These are phyloP conservation scores for Trapa bicornis DNA, from an alignment of 345 rosid species.

Conservation along the genomic window DNA sequence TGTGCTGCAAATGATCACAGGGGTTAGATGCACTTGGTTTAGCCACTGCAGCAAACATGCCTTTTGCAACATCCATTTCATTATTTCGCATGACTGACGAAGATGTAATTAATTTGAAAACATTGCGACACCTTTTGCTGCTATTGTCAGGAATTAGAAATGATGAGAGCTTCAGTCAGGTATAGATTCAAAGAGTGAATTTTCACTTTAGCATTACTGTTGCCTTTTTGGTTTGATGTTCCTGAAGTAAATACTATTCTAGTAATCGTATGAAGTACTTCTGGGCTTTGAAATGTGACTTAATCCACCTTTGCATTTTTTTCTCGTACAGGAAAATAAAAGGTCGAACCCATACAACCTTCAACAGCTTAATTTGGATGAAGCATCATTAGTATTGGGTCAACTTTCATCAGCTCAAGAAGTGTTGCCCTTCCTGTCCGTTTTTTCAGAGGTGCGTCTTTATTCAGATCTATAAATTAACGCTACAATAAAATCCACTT, in stretches of 20 bases:
- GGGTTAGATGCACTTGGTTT: constrained; percentile 89
- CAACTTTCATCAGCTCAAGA: constrained; percentile 51
- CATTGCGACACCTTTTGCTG: constrained; percentile 49
- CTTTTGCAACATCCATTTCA: constrained; percentile 33
- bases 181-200: constrained; percentile 12
- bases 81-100: constrained; percentile 51
- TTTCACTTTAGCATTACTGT: neutral
- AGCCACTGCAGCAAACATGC: constrained; percentile 38
- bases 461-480: neutral
- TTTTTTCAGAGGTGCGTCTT: constrained; percentile 53
- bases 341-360: constrained; percentile 16
- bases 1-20: constrained; percentile 20
- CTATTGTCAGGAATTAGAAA: constrained; percentile 44
- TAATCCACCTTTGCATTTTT: neutral
- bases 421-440: constrained; percentile 53
- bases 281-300: neutral
- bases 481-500: neutral
- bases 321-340: constrained; percentile 30
- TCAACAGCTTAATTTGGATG: constrained; percentile 19
- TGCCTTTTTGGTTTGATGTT: neutral
- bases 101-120: constrained; percentile 61
- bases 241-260: neutral
- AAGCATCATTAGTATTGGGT: constrained; percentile 27
- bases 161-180: constrained; percentile 22
- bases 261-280: neutral